Evolutionary conservation across 2,329 filamentous ascomycete genomes (phyloP), one percentile per base, ranked within the genome.

Genomic region (Fusarium chaquense): DNA sequence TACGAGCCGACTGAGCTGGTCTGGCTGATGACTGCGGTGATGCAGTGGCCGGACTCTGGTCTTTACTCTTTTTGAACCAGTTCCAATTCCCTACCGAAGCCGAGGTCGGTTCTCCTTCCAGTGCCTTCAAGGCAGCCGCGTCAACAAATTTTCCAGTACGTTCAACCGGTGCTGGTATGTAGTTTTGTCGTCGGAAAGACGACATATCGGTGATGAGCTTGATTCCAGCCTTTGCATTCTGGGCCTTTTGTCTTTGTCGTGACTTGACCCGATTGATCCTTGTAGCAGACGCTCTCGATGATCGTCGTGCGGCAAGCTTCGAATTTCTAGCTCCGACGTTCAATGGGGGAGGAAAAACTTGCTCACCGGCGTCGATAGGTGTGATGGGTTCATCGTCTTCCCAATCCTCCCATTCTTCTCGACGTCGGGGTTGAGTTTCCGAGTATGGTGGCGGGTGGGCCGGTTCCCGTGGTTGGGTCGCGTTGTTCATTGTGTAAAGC

Each of bases 161-260:
- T 41, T 69, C 76, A 51, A 72, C 75, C 2, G 76, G 71, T 10
- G 74, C 74, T 49, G 70, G 76, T 52, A 75, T 77, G 69, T 78
- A 83, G 76, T 75, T 83, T 69, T 77, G 78, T 30, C 81, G 81
- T 28, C 80, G 86, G 76, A 83, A 83, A 65, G 78, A 81, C 65
- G 87, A 82, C 82, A 93, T 90, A 75, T 90, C 90, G 3, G 91
- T 94, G 68, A 93, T 88, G 22, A 93, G 77, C 67, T 83, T 90
- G 74, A 92, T 91, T 15, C 89, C 89, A 11, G 86, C 87, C 78
- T 85, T 84, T 58, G 84, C 83, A 76, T 90, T 87, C 75, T 89
- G 83, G 24, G 84, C 83, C 73, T 87, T 87, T 73, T 91, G 89
- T 54, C 89, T 83, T 32, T 85, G 84, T 57, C 85, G 85, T 5